Conservation (phyloP, 345 rosid genomes). For the Salix dunnii region DNA sequence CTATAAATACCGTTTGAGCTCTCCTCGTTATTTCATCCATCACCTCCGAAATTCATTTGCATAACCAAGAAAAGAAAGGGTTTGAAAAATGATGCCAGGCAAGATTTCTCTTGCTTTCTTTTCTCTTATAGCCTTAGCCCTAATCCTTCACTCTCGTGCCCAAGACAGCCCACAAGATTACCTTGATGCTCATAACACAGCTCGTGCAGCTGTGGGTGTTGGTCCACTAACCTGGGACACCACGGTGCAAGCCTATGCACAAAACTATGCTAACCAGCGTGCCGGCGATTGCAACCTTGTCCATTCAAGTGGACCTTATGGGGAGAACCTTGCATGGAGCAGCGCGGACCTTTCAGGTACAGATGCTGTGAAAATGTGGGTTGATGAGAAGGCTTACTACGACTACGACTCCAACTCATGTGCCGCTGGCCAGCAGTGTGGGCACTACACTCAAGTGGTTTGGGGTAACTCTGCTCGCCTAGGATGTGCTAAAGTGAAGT, state of each 20-base stretch:
- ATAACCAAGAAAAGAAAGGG: not conserved
- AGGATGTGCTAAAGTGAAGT: slow-evolving; percentile 28
- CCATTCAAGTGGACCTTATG: slow-evolving; percentile 21
- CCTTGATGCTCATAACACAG: slow-evolving; percentile 18
- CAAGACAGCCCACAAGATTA: slow-evolving; percentile 18
- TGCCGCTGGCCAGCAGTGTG: slow-evolving; percentile 9
- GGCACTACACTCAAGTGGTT: slow-evolving; percentile 39
- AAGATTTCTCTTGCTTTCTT: not conserved
- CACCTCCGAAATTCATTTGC: not conserved
- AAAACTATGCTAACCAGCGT: not conserved
- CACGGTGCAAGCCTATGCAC: slow-evolving; percentile 12
- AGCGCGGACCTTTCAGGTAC: slow-evolving; percentile 2
- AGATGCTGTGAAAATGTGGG: slow-evolving; percentile 18
- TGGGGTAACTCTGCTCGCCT: slow-evolving; percentile 17
- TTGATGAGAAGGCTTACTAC: slow-evolving; percentile 13
- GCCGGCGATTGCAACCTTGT: slow-evolving; percentile 3
- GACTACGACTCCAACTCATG: slow-evolving; percentile 19
- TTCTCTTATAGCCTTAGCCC: not conserved
- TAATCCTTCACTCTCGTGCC: slow-evolving; percentile 6
- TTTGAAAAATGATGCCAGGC: not conserved
- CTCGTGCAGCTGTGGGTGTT: slow-evolving; percentile 10
- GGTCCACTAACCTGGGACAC: slow-evolving; percentile 13
- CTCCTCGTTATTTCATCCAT: not conserved
- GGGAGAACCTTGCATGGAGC: slow-evolving; percentile 17
- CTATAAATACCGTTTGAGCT: not conserved